A percentile compares a stretch with the other conserved stretches of the same genome.
Evolutionary conservation across 2,329 filamentous ascomycete genomes (phyloP).

Genomic region (Penicillium sp.): DNA sequence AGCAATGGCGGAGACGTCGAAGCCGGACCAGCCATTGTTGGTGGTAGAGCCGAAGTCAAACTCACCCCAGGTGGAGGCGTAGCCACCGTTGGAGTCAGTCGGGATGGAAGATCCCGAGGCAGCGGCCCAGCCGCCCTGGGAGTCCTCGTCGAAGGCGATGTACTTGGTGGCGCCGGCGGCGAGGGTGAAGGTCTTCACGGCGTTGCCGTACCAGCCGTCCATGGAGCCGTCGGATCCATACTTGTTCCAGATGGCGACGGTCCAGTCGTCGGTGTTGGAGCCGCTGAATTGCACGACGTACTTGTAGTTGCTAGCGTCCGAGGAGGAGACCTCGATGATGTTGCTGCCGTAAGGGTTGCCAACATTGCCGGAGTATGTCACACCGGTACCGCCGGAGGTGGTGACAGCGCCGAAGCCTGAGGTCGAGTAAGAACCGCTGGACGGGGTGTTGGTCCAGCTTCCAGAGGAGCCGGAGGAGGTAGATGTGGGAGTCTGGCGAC

Average conservation of each 20-base stretch:
- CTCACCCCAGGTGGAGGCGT: slow-evolving; percentile 38
- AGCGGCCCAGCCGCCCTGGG: slow-evolving; percentile 39
- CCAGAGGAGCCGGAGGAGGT: slow-evolving; percentile 7
- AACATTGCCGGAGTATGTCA: slow-evolving; percentile 42
- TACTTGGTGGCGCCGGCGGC: slow-evolving; percentile 37
- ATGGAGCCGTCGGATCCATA: slow-evolving; percentile 35
- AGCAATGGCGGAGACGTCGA: slow-evolving; percentile 39
- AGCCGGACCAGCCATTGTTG: slow-evolving; percentile 36
- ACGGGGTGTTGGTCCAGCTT: slow-evolving; percentile 23
- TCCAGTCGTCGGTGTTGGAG: slow-evolving; percentile 36
- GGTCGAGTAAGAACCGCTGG: slow-evolving; percentile 28
- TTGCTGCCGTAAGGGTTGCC: slow-evolving; percentile 46
- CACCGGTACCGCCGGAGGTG: slow-evolving; percentile 21
- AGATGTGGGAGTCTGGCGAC: slow-evolving; percentile 24
- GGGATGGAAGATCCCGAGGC: slow-evolving; percentile 27
- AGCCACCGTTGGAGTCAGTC: slow-evolving; percentile 29
- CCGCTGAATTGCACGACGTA: slow-evolving; percentile 40
- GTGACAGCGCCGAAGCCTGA: slow-evolving; percentile 39
- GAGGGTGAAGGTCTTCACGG: slow-evolving; percentile 34
- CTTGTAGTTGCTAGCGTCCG: slow-evolving; percentile 36
- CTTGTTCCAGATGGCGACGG: slow-evolving; percentile 45
- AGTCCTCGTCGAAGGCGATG: slow-evolving; percentile 40
- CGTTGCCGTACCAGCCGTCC: slow-evolving; percentile 39
- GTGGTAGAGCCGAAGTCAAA: slow-evolving; percentile 35
- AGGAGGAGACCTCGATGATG: slow-evolving; percentile 41